Evolutionary conservation across 306 rosid species (phyloP).

Genomic region (Amphicarpaea edgeworthii): DNA sequence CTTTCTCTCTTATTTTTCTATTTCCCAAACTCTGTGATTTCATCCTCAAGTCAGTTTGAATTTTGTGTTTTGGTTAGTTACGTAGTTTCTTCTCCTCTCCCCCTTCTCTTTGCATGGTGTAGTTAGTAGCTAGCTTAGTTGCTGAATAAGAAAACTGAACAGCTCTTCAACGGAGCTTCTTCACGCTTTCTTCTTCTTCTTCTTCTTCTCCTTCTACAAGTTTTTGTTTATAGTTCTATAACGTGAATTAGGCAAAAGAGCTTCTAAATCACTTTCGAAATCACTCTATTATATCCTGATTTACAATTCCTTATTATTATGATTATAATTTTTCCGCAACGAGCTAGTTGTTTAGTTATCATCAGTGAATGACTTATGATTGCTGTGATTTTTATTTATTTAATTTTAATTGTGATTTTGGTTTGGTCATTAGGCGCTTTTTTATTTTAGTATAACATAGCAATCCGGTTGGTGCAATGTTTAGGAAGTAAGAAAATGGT

Average conservation of each 20-base stretch:
- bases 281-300: constrained; percentile 4
- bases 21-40: neutral
- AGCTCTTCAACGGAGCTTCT: constrained; percentile 2
- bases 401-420: neutral
- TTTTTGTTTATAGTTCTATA: neutral
- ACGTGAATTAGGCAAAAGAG: neutral
- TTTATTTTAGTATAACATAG: neutral
- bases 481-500: neutral
- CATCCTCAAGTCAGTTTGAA: constrained; percentile 50
- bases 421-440: neutral
- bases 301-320: neutral
- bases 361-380: neutral
- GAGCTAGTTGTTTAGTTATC: constrained; percentile 21
- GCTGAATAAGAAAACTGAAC: neutral
- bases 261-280: constrained; percentile 33
- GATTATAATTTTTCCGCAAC: neutral
- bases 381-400: constrained; percentile 15
- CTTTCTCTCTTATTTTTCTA: neutral
- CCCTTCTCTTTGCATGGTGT: neutral
- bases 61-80: neutral
- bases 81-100: neutral
- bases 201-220: neutral
- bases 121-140: neutral
- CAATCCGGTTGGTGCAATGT: constrained; percentile 23
- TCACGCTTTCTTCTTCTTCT: neutral